phyloP scores from a whole-genome alignment of 257 asterid genomes.

The Leptodermis oblonga region DNA sequence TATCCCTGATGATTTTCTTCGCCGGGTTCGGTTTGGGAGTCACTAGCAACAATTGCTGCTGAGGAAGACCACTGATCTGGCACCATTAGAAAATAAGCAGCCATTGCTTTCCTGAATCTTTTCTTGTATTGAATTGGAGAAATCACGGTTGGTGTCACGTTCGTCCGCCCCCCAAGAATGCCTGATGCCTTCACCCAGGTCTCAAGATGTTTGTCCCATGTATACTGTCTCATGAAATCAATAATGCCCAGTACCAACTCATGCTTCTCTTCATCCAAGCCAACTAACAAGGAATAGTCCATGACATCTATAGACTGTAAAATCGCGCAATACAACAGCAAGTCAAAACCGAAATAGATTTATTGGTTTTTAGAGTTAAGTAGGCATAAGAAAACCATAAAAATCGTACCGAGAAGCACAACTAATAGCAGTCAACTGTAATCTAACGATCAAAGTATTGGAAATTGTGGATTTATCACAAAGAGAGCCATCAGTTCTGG shows the following conservation, averaged over 20 bases:
- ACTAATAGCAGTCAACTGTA: too few relatives aligned
- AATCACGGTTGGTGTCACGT: conserved; percentile 62
- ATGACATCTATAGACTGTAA: conserved; percentile 70
- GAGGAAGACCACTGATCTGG: conserved; percentile 75
- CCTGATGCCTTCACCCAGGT: conserved; percentile 90
- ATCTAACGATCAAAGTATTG: too few relatives aligned
- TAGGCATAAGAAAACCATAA: too few relatives aligned
- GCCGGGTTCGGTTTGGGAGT: conserved; percentile 25
- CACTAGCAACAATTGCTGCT: conserved; percentile 18
- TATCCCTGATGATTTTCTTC: conserved; percentile 28
- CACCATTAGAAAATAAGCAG: conserved; percentile 74
- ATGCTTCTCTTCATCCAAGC: conserved; percentile 67
- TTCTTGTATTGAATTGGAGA: conserved; percentile 73
- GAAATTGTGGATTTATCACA: too few relatives aligned
- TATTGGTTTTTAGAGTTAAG: background rate
- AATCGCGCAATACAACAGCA: conserved; percentile 1
- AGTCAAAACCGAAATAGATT: background rate
- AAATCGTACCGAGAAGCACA: too few relatives aligned
- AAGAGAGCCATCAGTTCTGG: background rate
- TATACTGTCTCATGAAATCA: conserved; percentile 83
- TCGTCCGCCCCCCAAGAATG: conserved; percentile 69
- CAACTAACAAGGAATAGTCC: conserved; percentile 84
- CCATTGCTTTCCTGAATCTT: conserved; percentile 80
- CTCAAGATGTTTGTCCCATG: conserved; percentile 92
- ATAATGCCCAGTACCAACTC: conserved; percentile 72